Evolutionary conservation across 768 basidiomycete species (phyloP), one percentile per base, ranked within the genome.

Genomic region (Sarcomyxa edulis): DNA sequence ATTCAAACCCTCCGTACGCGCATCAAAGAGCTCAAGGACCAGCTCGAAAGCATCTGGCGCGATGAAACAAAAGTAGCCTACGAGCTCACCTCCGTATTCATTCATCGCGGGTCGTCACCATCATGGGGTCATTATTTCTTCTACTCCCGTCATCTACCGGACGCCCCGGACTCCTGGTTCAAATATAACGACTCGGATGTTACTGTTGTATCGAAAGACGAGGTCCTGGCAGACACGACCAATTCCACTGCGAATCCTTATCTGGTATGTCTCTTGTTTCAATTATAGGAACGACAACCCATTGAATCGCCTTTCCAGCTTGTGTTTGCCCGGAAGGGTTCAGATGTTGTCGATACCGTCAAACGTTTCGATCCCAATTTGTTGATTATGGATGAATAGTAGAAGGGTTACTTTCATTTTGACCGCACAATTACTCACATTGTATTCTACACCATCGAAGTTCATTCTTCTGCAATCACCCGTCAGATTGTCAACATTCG

Each of bases 121-220:
- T 85, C 84, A 6, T 92, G 80, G 64, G 92, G 92, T 3, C 94
- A 96, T 56, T 96, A 96, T 60, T 98, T 92, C 70, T 90, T 97
- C 61, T 96, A 95, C 58, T 89, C 93, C 39, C 75, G 92, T 27
- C 74, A 91, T 56, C 68, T 96, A 10, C 94, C 92, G 1, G 75
- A 78, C 33, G 61, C 78, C 16, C 81, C 82, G 8, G 84, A 96
- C 41, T 71, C 74, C 30, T 97, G 93, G 90, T 91, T 93, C 74
- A 95, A 95, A 63, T 92, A 95, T 65, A 97, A 97, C 55, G 94
- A 97, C 55, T 89, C 89, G 25, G 80, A 77, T 42, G 90, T 98
- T 7, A 71, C 78, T 3, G 70, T 78, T 19, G 87, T 91, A 0
- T 60, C 72, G 7, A 85, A 87, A 51, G 78, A 78, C 6, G 93